These are phyloP conservation scores for Xylaria polymorpha DNA, from an alignment of 2,329 filamentous ascomycete species.

Conservation along the genomic window DNA sequence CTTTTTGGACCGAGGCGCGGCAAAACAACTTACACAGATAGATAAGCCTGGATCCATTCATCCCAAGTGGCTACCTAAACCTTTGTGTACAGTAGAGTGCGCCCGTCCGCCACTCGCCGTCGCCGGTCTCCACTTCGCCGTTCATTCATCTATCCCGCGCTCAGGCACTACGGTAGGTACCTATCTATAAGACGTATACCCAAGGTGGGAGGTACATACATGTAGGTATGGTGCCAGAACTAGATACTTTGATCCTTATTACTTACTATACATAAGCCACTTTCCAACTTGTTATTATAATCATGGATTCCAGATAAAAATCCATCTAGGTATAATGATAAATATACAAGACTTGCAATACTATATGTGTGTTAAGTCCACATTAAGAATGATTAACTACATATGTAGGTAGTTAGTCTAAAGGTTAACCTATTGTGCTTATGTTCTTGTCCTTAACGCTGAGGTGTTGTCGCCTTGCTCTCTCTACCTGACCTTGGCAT, in stretches of 20 bases:
- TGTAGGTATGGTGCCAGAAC: neutral
- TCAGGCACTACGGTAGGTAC: too few relatives aligned
- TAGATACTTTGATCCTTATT: too few relatives aligned
- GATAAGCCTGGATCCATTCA: too few relatives aligned
- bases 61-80: neutral
- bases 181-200: too few relatives aligned
- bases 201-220: too few relatives aligned
- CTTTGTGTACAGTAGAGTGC: neutral
- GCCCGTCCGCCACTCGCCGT: neutral
- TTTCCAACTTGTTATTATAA: neutral
- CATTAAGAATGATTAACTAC: too few relatives aligned
- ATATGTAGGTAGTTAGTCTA: too few relatives aligned
- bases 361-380: too few relatives aligned
- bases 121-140: constrained; percentile 4
- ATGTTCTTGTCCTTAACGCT: neutral
- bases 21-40: neutral
- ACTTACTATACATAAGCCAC: neutral
- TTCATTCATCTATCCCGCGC: neutral
- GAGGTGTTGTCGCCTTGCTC: neutral
- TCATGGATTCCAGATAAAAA: neutral
- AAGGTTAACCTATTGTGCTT: neutral
- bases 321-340: neutral
- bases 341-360: neutral
- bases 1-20: constrained; percentile 1
- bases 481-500: neutral